Evolutionary conservation across 148 eudicot species (phyloP).

Genomic region (Vaccinium darrowii): DNA sequence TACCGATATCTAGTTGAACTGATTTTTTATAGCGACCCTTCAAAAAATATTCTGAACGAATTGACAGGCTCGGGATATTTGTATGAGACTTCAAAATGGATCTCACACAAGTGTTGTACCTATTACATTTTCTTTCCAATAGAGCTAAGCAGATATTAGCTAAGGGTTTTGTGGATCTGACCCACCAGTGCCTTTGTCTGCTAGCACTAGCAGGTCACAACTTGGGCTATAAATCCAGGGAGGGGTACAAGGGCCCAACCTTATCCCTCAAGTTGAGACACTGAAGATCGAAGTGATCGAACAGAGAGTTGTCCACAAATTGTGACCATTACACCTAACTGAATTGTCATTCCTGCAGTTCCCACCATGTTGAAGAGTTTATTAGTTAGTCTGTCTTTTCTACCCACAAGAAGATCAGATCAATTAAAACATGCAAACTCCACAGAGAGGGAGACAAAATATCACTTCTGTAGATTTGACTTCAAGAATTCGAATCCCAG

Average conservation of each 20-base stretch:
- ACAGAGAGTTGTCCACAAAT: not conserved
- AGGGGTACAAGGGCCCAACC: constrained; percentile 11
- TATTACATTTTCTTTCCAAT: not conserved
- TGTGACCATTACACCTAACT: not conserved
- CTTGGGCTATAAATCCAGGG: not conserved
- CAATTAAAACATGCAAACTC: not conserved
- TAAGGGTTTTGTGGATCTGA: not conserved
- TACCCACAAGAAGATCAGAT: not conserved
- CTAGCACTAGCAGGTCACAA: not conserved
- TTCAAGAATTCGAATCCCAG: too few species aligned
- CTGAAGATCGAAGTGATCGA: not conserved
- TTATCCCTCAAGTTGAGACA: constrained; percentile 14
- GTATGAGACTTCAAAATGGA: too few species aligned
- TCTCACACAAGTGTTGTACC: too few species aligned
- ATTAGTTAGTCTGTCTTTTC: not conserved
- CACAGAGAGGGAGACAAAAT: not conserved
- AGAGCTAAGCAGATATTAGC: not conserved
- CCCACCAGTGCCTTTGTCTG: not conserved
- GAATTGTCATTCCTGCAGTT: not conserved
- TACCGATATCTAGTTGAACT: too few species aligned
- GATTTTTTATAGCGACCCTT: too few species aligned
- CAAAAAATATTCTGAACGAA: too few species aligned
- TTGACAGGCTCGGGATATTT: too few species aligned
- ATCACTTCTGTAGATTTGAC: not conserved
- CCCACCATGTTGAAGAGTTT: not conserved